A percentile compares a stretch with the other conserved stretches of the same genome.
phyloP scores from a whole-genome alignment of 225 moss, liverwort and hornwort species.

The Asterella californica region DNA sequence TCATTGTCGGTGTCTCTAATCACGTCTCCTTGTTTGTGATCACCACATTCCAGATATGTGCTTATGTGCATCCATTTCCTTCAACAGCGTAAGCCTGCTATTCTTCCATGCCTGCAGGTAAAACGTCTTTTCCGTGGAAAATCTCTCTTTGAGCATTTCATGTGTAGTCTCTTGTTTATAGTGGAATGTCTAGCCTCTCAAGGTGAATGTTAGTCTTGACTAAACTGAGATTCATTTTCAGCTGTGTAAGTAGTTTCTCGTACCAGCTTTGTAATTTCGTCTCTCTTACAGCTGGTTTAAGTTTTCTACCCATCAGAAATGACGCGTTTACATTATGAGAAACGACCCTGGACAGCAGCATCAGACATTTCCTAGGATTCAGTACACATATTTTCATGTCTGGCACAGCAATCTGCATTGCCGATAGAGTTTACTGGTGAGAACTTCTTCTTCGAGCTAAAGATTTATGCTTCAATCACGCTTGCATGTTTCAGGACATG shows the following conservation, averaged over 20 bases:
- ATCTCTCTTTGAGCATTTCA: background rate
- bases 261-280: background rate
- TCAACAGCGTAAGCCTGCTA: conserved; percentile 90
- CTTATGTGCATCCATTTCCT: conserved; percentile 99
- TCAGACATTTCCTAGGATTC: background rate
- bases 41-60: conserved; percentile 61
- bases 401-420: background rate
- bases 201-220: background rate
- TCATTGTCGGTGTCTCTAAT: background rate
- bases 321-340: background rate
- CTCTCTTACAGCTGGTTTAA: background rate
- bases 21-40: background rate
- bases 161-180: background rate
- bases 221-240: background rate
- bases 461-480: background rate
- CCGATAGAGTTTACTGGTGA: background rate
- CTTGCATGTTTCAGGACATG: conserved; percentile 57
- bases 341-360: background rate
- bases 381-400: too few relatives aligned
- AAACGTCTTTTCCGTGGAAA: conserved; percentile 3
- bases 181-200: background rate
- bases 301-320: background rate
- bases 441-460: background rate
- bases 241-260: background rate
- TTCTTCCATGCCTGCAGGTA: conserved; percentile 97